Evolutionary conservation across 164 flowering plant genomes (phyloP).

Genomic region (Tetrastigma voinierianum): DNA sequence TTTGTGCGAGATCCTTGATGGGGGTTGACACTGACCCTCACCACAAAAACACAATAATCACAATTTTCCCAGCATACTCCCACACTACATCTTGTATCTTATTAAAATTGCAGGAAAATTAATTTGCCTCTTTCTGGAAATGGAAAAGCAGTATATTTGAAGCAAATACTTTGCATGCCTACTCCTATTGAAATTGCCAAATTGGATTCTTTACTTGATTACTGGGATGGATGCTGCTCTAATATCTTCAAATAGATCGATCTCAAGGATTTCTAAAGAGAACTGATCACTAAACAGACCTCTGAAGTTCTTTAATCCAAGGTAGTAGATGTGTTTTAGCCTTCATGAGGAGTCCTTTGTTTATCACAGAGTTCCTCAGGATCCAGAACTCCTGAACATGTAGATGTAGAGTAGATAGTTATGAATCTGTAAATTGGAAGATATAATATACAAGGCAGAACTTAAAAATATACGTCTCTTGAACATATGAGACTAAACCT

Average conservation of each 20-base stretch:
- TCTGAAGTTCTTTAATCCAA: slow-evolving; percentile 30
- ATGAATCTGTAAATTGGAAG: not conserved
- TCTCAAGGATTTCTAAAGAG: slow-evolving; percentile 29
- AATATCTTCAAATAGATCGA: slow-evolving; percentile 27
- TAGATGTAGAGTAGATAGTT: too few relatives aligned
- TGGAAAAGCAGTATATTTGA: slow-evolving; percentile 1
- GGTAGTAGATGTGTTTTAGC: slow-evolving; percentile 34
- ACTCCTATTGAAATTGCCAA: slow-evolving; percentile 2
- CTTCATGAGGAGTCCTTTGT: slow-evolving; percentile 44
- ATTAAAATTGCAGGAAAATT: not conserved
- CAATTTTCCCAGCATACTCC: too few relatives aligned
- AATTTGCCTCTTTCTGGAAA: not conserved
- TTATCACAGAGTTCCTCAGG: slow-evolving; percentile 69
- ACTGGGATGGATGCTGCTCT: slow-evolving; percentile 19
- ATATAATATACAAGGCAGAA: not conserved
- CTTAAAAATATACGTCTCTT: not conserved
- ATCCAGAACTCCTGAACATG: slow-evolving; percentile 63
- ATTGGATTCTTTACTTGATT: not conserved
- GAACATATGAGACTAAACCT: slow-evolving; percentile 33
- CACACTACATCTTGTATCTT: not conserved
- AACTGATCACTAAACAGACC: slow-evolving; percentile 19
- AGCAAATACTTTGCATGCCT: not conserved
- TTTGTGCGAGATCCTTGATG: too few relatives aligned
- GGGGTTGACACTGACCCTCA: too few relatives aligned
- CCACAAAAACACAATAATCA: too few relatives aligned